These are phyloP conservation scores for carrot (Daucus carota) DNA, from an alignment of 129 eudicot species.

Conservation along the genomic window DNA sequence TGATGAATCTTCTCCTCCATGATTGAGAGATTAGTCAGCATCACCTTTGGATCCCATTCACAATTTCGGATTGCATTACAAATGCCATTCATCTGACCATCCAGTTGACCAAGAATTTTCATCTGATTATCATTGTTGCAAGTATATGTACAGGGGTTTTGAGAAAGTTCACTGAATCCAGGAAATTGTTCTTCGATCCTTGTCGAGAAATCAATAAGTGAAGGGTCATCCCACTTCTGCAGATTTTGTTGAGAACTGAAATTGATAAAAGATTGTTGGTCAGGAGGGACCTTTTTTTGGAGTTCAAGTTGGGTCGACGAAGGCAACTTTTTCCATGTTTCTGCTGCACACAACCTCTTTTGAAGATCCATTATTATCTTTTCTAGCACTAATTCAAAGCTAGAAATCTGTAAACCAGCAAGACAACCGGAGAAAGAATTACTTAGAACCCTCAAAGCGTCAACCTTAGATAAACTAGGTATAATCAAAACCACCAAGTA, in stretches of 20 bases:
- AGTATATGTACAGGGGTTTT: slow-evolving; percentile 22
- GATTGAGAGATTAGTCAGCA: slow-evolving; percentile 68
- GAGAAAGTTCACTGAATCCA: slow-evolving; percentile 22
- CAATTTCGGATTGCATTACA: slow-evolving; percentile 24
- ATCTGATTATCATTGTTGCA: slow-evolving; percentile 19
- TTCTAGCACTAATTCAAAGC: neutral
- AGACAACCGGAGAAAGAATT: neutral
- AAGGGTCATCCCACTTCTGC: slow-evolving; percentile 40
- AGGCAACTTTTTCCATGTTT: slow-evolving; percentile 31
- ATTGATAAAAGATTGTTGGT: slow-evolving; percentile 21
- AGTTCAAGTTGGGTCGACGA: slow-evolving; percentile 25
- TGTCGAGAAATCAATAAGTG: slow-evolving; percentile 32
- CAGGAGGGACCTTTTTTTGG: slow-evolving; percentile 23
- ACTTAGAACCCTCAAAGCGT: neutral
- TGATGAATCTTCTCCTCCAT: slow-evolving; percentile 87
- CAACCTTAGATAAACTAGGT: neutral
- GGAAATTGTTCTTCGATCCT: slow-evolving; percentile 34
- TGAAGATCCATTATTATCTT: slow-evolving; percentile 49
- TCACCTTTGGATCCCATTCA: slow-evolving; percentile 78
- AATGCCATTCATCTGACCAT: slow-evolving; percentile 23
- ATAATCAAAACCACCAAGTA: neutral
- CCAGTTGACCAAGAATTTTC: slow-evolving; percentile 32
- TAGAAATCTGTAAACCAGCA: slow-evolving; percentile 7
- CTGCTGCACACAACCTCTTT: slow-evolving; percentile 28
- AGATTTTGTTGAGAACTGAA: slow-evolving; percentile 31